Percentiles rank a stretch among this genome's conserved stretches.
phyloP scores from a whole-genome alignment of 2,329 filamentous ascomycete genomes.

The Neonectria sp. region DNA sequence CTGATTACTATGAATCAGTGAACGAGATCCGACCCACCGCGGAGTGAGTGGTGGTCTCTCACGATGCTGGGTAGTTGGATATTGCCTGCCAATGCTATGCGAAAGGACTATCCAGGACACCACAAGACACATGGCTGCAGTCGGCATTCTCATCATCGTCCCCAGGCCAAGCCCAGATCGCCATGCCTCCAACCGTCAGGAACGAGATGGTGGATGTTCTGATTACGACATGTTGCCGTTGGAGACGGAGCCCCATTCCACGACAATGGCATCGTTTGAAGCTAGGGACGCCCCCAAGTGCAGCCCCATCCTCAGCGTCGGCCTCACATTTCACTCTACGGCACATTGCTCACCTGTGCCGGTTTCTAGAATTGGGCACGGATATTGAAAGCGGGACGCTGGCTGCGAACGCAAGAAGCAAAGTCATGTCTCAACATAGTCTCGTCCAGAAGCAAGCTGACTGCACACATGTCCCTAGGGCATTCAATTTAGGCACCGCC shows the following conservation, averaged over 20 bases:
- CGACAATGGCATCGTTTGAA: constrained; percentile 29
- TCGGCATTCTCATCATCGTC: constrained; percentile 15
- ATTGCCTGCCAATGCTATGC: not conserved
- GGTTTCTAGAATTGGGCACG: constrained; percentile 33
- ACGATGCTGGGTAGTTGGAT: not conserved
- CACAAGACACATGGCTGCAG: not conserved
- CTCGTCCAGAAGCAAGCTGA: constrained; percentile 10
- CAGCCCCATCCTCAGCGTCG: constrained; percentile 26
- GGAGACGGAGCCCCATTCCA: constrained; percentile 37
- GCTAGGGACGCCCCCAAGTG: constrained; percentile 21
- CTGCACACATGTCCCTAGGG: not conserved
- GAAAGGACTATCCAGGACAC: constrained; percentile 9
- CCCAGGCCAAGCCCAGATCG: constrained; percentile 26
- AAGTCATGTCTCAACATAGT: constrained; percentile 13
- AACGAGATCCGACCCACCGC: not conserved
- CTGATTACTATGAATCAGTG: not conserved
- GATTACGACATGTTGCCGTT: constrained; percentile 38
- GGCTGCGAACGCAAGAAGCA: constrained; percentile 9
- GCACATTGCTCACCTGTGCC: constrained; percentile 21
- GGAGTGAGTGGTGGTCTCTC: constrained; percentile 10
- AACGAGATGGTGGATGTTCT: not conserved
- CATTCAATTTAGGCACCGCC: not conserved
- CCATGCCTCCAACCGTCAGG: constrained; percentile 11
- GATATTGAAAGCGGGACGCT: constrained; percentile 13
- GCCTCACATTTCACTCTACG: constrained; percentile 32